phyloP scores from a whole-genome alignment of 2,329 filamentous ascomycete genomes.

The Hortaea sp. region DNA sequence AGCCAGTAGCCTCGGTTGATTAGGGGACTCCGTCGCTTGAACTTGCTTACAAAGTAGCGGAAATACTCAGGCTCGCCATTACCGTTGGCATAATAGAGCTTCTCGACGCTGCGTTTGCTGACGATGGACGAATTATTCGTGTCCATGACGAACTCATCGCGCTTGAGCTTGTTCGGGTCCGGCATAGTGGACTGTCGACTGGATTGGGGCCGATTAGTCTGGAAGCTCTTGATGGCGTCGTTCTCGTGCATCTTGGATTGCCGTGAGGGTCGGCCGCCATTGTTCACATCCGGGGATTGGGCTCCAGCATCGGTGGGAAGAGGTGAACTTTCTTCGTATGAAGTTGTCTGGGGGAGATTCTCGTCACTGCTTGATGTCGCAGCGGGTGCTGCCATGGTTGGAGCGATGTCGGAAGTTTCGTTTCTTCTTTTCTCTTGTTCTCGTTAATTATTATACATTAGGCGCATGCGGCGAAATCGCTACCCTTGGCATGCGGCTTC shows the following conservation, averaged over 20 bases:
- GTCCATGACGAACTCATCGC: conserved; percentile 29
- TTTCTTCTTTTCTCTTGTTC: no score
- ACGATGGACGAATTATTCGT: conserved; percentile 90
- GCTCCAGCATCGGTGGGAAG: neutral
- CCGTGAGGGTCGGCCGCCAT: no score
- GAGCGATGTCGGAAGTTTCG: no score
- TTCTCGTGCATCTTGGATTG: neutral
- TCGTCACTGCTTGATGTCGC: no score
- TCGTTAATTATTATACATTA: no score
- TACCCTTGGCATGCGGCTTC: no score
- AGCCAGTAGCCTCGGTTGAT: conserved; percentile 88
- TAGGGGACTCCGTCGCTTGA: conserved; percentile 70
- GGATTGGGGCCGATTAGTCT: neutral
- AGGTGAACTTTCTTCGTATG: no score
- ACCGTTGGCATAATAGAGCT: conserved; percentile 59
- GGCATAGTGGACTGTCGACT: conserved; percentile 1
- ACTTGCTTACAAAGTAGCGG: conserved; percentile 76
- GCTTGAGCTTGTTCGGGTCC: conserved; percentile 17
- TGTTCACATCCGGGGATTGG: no score
- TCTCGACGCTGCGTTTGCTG: conserved; percentile 87
- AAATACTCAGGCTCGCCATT: conserved; percentile 65
- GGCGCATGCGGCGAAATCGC: no score
- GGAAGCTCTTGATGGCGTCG: conserved; percentile 1
- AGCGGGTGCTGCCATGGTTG: no score
- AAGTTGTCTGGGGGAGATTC: no score